These are phyloP conservation scores for Metschnikowia shivogae DNA, from an alignment of 805 yeast genomes.

Conservation along the genomic window DNA sequence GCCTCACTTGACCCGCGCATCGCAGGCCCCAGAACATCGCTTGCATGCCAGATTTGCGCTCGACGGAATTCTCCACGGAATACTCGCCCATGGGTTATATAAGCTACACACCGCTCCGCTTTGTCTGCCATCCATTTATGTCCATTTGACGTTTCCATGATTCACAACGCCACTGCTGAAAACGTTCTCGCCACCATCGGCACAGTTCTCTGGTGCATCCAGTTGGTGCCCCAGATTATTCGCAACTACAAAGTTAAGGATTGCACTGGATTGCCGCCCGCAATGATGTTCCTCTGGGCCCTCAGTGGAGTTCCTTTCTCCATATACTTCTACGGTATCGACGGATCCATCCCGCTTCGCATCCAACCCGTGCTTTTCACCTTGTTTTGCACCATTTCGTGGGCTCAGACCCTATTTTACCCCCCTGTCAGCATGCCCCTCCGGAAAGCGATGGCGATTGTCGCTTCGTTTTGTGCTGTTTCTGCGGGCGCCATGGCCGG, in stretches of 20 bases:
- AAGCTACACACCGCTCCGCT: neutral
- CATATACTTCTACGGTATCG: slow-evolving; percentile 71
- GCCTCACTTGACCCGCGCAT: neutral
- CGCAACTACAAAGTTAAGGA: slow-evolving; percentile 71
- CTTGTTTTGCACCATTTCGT: slow-evolving; percentile 61
- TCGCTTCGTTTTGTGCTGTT: slow-evolving; percentile 38
- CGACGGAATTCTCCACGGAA: neutral
- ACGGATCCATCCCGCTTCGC: slow-evolving; percentile 71
- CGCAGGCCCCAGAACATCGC: neutral
- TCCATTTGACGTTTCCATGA: neutral
- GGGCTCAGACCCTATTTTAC: slow-evolving; percentile 57
- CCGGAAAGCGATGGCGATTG: slow-evolving; percentile 32
- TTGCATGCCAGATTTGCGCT: slow-evolving; percentile 2
- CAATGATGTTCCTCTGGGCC: slow-evolving; percentile 80
- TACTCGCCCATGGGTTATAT: neutral
- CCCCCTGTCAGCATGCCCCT: slow-evolving; percentile 55
- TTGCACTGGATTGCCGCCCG: slow-evolving; percentile 83
- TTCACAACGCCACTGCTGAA: slow-evolving; percentile 43
- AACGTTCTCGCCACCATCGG: slow-evolving; percentile 84
- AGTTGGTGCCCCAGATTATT: slow-evolving; percentile 79
- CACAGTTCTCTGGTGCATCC: slow-evolving; percentile 90
- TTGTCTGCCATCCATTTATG: neutral
- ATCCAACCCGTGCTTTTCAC: slow-evolving; percentile 87
- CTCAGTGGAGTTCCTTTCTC: slow-evolving; percentile 75
- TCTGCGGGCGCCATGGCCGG: slow-evolving; percentile 59